Evolutionary conservation across 2,329 filamentous ascomycete genomes (phyloP).

Genomic region (Stachybotrys elegans): DNA sequence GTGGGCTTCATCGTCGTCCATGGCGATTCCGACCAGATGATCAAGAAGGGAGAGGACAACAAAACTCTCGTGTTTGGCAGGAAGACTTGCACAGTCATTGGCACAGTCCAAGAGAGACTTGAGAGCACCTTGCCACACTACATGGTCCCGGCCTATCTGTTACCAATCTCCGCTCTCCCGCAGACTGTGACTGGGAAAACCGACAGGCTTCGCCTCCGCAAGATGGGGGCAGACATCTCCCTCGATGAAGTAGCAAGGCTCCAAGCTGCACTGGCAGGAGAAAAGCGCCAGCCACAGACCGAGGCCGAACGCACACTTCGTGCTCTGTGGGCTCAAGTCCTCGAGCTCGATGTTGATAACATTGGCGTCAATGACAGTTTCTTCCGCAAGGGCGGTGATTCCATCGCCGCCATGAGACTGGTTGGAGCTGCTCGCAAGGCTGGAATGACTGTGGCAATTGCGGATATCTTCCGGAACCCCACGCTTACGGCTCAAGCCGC

Average conservation of each 20-base stretch:
- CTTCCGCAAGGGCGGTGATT: neutral
- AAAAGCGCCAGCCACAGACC: neutral
- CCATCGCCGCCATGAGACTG: neutral
- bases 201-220: conserved; percentile 1
- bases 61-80: too few species aligned
- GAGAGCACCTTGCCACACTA: neutral
- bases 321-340: neutral
- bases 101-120: neutral
- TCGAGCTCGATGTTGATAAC: neutral
- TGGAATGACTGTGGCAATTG: conserved; percentile 7
- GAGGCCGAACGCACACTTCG: conserved; percentile 3
- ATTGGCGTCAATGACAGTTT: conserved; percentile 2
- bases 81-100: too few species aligned
- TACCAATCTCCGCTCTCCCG: neutral
- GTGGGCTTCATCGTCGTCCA: conserved; percentile 1
- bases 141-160: neutral
- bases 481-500: conserved; percentile 6
- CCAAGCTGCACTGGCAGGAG: neutral
- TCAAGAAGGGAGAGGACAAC: too few species aligned
- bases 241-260: neutral
- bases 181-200: conserved; percentile 3
- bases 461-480: conserved; percentile 11
- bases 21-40: too few species aligned
- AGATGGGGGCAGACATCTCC: neutral
- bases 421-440: conserved; percentile 3